Evolutionary conservation across 441 rosid genomes (phyloP).

Genomic region (Brassica hybrid): DNA sequence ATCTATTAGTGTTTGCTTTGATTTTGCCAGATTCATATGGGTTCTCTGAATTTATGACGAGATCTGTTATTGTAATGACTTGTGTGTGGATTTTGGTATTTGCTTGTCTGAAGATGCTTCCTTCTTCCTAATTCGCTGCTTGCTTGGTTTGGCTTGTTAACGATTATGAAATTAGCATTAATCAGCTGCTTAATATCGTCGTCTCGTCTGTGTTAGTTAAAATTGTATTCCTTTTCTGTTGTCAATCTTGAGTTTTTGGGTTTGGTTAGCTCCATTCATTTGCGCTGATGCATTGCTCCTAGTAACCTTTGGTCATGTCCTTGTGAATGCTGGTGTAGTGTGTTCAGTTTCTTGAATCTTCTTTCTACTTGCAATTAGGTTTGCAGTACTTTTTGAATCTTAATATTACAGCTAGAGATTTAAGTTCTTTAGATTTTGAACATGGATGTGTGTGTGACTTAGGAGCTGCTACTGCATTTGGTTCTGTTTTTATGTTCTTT

Average conservation of each 20-base stretch:
- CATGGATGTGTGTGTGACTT: neutral
- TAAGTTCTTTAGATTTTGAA: conserved; percentile 2
- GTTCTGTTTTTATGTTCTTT: neutral
- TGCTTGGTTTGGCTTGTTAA: neutral
- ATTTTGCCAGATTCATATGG: conserved; percentile 29
- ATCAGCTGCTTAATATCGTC: neutral
- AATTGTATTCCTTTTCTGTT: neutral
- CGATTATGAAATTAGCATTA: neutral
- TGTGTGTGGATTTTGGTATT: conserved; percentile 33
- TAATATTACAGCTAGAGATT: neutral
- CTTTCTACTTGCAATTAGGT: neutral
- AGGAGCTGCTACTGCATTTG: neutral
- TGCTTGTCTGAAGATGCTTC: conserved; percentile 30
- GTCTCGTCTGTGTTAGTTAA: conserved; percentile 16
- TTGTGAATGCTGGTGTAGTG: neutral
- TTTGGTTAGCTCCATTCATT: neutral
- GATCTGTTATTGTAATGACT: conserved; percentile 46
- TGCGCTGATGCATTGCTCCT: neutral
- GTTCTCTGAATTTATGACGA: too few species aligned
- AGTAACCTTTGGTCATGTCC: neutral
- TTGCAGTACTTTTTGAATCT: neutral
- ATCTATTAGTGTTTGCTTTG: conserved; percentile 19
- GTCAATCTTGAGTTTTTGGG: neutral
- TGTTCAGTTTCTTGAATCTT: neutral
- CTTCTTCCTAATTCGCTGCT: too few species aligned